phyloP scores from a whole-genome alignment of 805 yeast genomes.

The Ogataea nakhonphanomensis region DNA sequence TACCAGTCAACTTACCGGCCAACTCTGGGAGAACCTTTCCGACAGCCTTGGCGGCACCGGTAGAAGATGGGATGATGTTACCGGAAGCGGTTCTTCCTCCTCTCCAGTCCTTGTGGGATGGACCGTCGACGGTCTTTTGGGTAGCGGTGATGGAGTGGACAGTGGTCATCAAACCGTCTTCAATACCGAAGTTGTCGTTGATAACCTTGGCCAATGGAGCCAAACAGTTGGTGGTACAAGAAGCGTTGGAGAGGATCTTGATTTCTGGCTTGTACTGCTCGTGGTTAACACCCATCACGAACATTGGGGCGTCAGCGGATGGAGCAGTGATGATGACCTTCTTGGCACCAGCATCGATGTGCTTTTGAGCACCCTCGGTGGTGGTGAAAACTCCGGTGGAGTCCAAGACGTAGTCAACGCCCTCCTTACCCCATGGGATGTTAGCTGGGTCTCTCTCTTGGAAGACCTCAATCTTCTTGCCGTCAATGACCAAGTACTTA shows the following conservation, averaged over 20 bases:
- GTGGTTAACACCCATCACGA: conserved; percentile 87
- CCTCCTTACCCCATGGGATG: conserved; percentile 83
- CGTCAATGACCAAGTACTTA: conserved; percentile 62
- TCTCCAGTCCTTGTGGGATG: conserved; percentile 98
- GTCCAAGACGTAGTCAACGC: conserved; percentile 85
- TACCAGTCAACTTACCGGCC: conserved; percentile 91
- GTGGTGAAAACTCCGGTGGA: conserved; percentile 94
- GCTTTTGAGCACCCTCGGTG: conserved; percentile 75
- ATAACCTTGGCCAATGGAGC: conserved; percentile 92
- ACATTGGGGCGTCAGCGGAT: conserved; percentile 92
- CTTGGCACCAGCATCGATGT: conserved; percentile 89
- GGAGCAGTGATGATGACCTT: conserved; percentile 95
- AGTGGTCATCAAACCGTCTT: conserved; percentile 93
- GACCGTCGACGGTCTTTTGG: conserved; percentile 95
- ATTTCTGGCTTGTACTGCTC: conserved; percentile 72
- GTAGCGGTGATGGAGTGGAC: conserved; percentile 96
- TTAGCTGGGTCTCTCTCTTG: conserved; percentile 82
- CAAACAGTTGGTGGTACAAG: conserved; percentile 94
- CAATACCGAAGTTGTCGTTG: conserved; percentile 81
- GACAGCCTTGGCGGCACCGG: conserved; percentile 98
- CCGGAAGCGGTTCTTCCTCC: conserved; percentile 97
- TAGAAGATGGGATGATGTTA: conserved; percentile 91
- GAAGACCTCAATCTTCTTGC: conserved; percentile 60
- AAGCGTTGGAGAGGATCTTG: conserved; percentile 83
- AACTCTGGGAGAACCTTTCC: conserved; percentile 91